phyloP scores from a whole-genome alignment of 2,329 filamentous ascomycete species.

The Pseudodiploospora longispora region DNA sequence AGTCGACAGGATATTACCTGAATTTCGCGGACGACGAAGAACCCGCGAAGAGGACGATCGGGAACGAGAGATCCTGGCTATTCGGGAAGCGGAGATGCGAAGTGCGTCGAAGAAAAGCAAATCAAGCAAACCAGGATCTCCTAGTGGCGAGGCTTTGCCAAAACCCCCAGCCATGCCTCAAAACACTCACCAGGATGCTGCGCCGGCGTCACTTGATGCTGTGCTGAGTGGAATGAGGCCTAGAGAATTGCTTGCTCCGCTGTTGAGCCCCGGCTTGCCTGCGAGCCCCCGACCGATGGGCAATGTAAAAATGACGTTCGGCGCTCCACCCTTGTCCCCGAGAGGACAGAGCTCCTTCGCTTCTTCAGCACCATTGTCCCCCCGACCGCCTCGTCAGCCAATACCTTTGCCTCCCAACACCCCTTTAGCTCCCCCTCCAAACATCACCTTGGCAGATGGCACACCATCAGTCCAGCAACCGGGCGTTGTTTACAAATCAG shows the following conservation, averaged over 20 bases:
- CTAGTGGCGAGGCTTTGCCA: conserved; percentile 24
- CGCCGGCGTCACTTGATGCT: conserved; percentile 44
- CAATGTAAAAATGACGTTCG: conserved; percentile 41
- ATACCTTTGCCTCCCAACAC: conserved; percentile 66
- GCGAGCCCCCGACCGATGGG: conserved; percentile 49
- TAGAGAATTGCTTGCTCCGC: conserved; percentile 29
- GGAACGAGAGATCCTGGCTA: conserved; percentile 60
- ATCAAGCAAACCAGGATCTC: conserved; percentile 24
- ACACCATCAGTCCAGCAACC: conserved; percentile 3
- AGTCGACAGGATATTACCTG: conserved; percentile 53
- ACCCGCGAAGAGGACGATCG: conserved; percentile 84
- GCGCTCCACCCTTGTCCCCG: conserved; percentile 63
- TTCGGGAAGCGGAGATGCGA: conserved; percentile 59
- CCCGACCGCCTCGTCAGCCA: conserved; percentile 64
- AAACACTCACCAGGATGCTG: conserved; percentile 29
- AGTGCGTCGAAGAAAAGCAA: conserved; percentile 69
- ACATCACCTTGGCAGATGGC: conserved; percentile 7
- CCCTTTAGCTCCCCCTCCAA: conserved; percentile 43
- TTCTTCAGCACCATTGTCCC: conserved; percentile 53
- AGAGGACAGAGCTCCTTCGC: conserved; percentile 31
- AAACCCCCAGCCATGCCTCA: conserved; percentile 28
- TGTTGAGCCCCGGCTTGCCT: conserved; percentile 54
- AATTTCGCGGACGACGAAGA: conserved; percentile 66
- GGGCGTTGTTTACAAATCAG: conserved; percentile 5
- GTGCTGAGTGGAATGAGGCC: conserved; percentile 35